These are phyloP conservation scores for Bipolaris gigantea DNA, from an alignment of 2,329 filamentous ascomycete genomes.

Conservation along the genomic window DNA sequence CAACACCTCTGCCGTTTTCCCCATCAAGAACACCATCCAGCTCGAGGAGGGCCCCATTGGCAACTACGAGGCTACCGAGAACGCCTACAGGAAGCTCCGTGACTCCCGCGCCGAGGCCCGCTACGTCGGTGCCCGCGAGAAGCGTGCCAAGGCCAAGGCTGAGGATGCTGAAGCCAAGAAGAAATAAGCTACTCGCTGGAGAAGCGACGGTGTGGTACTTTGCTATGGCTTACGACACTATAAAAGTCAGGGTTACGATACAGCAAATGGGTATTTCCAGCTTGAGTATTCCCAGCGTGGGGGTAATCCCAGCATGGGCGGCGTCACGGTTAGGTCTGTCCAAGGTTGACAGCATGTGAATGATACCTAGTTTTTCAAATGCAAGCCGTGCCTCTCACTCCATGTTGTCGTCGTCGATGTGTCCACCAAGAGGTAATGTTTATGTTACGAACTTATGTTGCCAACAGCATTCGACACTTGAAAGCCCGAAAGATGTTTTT, in stretches of 20 bases:
- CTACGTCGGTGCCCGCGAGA: conserved; percentile 82
- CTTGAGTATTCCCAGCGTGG: conserved; percentile 42
- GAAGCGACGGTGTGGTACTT: conserved; percentile 23
- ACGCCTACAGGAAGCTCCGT: conserved; percentile 85
- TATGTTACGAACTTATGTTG: background rate
- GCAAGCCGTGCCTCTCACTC: conserved; percentile 32
- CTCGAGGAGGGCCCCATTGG: conserved; percentile 82
- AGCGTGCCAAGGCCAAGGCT: conserved; percentile 86
- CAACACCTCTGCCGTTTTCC: conserved; percentile 63
- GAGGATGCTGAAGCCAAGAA: conserved; percentile 77
- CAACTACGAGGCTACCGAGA: conserved; percentile 70
- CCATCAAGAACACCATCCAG: conserved; percentile 70
- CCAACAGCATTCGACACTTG: too few species aligned
- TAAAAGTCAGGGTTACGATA: conserved; percentile 38
- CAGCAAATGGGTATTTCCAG: conserved; percentile 37
- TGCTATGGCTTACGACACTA: conserved; percentile 34
- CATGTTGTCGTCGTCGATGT: background rate
- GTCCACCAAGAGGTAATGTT: background rate
- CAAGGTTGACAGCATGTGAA: conserved; percentile 39
- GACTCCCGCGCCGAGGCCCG: conserved; percentile 81
- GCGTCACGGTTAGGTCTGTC: conserved; percentile 45
- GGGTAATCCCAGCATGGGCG: conserved; percentile 40
- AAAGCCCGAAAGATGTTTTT: too few species aligned
- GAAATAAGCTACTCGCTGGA: conserved; percentile 64
- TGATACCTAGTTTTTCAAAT: conserved; percentile 45